These are phyloP conservation scores for Alnus rubra DNA, from an alignment of 306 rosid genomes.

Conservation along the genomic window DNA sequence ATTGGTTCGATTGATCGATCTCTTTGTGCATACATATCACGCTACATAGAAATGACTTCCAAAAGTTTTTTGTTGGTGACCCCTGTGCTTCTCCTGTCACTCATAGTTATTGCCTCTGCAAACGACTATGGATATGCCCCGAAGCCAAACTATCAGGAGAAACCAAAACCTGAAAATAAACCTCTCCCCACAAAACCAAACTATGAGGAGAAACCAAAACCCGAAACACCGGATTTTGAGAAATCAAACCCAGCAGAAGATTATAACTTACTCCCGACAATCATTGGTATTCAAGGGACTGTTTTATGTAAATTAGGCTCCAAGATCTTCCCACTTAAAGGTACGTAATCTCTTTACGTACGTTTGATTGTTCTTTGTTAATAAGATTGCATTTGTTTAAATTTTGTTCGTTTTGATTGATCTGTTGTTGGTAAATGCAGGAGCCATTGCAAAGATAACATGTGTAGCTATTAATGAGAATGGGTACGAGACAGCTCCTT, in stretches of 20 bases:
- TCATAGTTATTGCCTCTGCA: background rate
- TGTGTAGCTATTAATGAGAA: conserved; percentile 34
- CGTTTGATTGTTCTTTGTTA: too few species aligned
- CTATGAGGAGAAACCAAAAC: background rate
- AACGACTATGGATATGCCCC: background rate
- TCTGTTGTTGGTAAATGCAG: too few species aligned
- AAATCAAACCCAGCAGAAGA: conserved; percentile 6
- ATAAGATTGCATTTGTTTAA: too few species aligned
- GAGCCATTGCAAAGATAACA: too few species aligned
- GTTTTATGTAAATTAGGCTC: conserved; percentile 37
- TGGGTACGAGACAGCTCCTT: conserved; percentile 1
- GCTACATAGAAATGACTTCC: conserved; percentile 12
- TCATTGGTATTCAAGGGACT: background rate
- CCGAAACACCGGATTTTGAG: background rate
- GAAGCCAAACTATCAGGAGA: background rate
- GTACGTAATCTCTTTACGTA: too few species aligned
- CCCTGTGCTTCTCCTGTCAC: conserved; percentile 21
- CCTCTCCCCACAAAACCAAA: background rate
- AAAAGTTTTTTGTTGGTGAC: background rate
- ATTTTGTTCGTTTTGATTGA: too few species aligned
- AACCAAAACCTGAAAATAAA: background rate
- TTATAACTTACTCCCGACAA: conserved; percentile 4
- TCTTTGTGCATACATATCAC: background rate
- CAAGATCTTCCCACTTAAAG: too few species aligned
- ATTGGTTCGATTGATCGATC: background rate